Evolutionary conservation across 306 rosid species (phyloP).

Genomic region (Pyrus pyrifolia): DNA sequence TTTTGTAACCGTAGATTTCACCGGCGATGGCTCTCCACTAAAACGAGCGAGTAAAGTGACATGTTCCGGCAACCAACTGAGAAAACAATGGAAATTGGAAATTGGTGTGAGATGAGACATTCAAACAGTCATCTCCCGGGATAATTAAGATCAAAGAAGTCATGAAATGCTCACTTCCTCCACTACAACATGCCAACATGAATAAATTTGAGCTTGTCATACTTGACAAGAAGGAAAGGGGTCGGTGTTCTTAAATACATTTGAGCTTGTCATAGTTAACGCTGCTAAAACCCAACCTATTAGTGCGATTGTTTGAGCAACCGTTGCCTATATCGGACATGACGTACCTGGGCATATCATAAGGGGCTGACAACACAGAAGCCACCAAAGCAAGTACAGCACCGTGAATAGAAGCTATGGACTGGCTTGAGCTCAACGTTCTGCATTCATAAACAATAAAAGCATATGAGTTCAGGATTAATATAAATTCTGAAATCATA

Average conservation of each 20-base stretch:
- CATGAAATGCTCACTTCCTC: not conserved
- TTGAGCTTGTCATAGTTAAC: not conserved
- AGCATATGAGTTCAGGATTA: not conserved
- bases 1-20: slow-evolving; percentile 90
- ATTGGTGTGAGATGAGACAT: not conserved
- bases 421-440: slow-evolving; percentile 53
- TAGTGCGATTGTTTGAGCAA: not conserved
- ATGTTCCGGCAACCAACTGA: slow-evolving; percentile 94
- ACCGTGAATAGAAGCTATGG: slow-evolving; percentile 77
- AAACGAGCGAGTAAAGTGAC: slow-evolving; percentile 89
- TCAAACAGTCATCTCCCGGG: not conserved
- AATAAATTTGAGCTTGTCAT: not conserved
- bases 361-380: slow-evolving; percentile 86
- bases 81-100: slow-evolving; percentile 9
- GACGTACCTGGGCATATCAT: slow-evolving; percentile 91
- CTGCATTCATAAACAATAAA: slow-evolving; percentile 41
- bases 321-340: not conserved
- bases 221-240: not conserved
- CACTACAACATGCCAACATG: not conserved
- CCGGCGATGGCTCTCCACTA: slow-evolving; percentile 85
- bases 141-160: not conserved
- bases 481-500: not conserved
- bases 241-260: not conserved
- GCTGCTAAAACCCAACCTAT: not conserved
- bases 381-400: slow-evolving; percentile 94